A percentile compares a stretch with the other conserved stretches of the same genome.
These are phyloP conservation scores for Pseudoperonospora humuli DNA, from an alignment of 352 stramenopile species.

Conservation along the genomic window DNA sequence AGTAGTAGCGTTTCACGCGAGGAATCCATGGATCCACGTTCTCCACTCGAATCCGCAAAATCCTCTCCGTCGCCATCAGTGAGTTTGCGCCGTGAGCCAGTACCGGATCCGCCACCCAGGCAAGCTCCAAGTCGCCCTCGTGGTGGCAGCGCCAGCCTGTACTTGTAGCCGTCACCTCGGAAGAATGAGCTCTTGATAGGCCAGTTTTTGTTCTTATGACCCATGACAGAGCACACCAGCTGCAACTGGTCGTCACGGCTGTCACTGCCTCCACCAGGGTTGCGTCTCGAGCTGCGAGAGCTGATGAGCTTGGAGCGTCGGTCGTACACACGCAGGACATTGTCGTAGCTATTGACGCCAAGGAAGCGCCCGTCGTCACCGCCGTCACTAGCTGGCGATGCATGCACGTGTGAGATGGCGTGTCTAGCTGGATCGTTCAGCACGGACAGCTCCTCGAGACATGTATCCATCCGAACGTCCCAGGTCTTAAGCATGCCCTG, in stretches of 20 bases:
- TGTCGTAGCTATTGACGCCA: slow-evolving; percentile 85
- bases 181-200: slow-evolving; percentile 88
- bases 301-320: slow-evolving; percentile 78
- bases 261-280: slow-evolving; percentile 21
- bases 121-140: slow-evolving; percentile 13
- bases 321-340: slow-evolving; percentile 84
- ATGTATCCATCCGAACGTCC: slow-evolving; percentile 76
- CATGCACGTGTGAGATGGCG: slow-evolving; percentile 79
- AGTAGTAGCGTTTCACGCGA: slow-evolving; percentile 64
- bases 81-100: slow-evolving; percentile 55
- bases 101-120: slow-evolving; percentile 13
- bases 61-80: slow-evolving; percentile 74
- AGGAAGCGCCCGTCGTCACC: slow-evolving; percentile 76
- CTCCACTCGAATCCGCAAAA: slow-evolving; percentile 40
- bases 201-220: slow-evolving; percentile 90
- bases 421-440: slow-evolving; percentile 72
- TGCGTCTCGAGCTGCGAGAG: slow-evolving; percentile 25
- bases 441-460: slow-evolving; percentile 68
- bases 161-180: slow-evolving; percentile 79
- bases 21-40: slow-evolving; percentile 33
- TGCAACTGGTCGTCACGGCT: slow-evolving; percentile 69
- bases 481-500: slow-evolving; percentile 83
- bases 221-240: slow-evolving; percentile 65
- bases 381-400: slow-evolving; percentile 59
- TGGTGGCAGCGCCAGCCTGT: slow-evolving; percentile 66